phyloP scores from a whole-genome alignment of 2,329 filamentous ascomycete genomes.

The Grosmannia huntii region DNA sequence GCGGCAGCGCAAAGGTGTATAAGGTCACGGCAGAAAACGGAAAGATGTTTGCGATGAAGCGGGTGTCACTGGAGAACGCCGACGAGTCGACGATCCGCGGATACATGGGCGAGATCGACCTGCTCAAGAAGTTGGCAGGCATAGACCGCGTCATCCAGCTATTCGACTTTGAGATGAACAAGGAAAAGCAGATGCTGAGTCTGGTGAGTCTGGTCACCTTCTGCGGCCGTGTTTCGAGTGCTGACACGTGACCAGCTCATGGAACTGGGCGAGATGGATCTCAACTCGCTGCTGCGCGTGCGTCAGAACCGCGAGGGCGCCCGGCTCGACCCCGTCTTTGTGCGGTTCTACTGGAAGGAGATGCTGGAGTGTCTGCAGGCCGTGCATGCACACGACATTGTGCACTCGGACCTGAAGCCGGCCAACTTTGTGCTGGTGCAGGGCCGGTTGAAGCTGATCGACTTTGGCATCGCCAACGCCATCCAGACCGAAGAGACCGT shows the following conservation, averaged over 20 bases:
- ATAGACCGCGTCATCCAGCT: constrained; percentile 85
- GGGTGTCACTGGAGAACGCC: constrained; percentile 79
- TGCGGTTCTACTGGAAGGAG: constrained; percentile 98
- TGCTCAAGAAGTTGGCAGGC: constrained; percentile 67
- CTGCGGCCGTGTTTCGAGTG: neutral
- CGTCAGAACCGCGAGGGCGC: constrained; percentile 60
- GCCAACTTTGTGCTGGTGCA: constrained; percentile 92
- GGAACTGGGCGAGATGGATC: constrained; percentile 92
- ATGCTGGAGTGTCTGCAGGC: constrained; percentile 93
- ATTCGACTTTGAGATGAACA: constrained; percentile 87
- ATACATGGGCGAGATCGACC: constrained; percentile 90
- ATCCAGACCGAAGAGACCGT: constrained; percentile 93
- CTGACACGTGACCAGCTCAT: constrained; percentile 51
- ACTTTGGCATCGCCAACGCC: constrained; percentile 96
- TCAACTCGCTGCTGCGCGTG: constrained; percentile 71
- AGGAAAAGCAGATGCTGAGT: constrained; percentile 77
- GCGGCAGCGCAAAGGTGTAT: constrained; percentile 89
- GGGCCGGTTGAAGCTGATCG: constrained; percentile 86
- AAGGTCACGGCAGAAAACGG: constrained; percentile 95
- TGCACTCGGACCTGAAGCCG: constrained; percentile 93
- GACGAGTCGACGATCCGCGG: constrained; percentile 74
- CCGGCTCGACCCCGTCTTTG: constrained; percentile 76
- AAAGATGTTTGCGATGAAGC: constrained; percentile 87
- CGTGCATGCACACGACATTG: constrained; percentile 81
- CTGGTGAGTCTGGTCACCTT: constrained; percentile 45